A percentile compares a stretch with the other conserved stretches of the same genome.
phyloP scores from a whole-genome alignment of 331 rosid species.

The Malus hybrid region DNA sequence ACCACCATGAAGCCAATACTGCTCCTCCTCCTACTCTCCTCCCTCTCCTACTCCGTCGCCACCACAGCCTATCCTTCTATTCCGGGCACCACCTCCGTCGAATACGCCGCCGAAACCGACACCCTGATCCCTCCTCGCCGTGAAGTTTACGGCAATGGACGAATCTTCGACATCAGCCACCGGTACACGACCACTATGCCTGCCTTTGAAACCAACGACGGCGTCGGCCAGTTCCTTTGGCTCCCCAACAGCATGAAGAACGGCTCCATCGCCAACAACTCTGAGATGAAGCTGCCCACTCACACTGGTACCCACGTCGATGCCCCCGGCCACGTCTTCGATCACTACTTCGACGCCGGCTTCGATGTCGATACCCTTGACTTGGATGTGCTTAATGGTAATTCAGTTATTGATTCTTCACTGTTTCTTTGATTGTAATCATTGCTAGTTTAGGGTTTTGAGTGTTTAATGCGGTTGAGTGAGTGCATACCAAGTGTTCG shows the following conservation, averaged over 20 bases:
- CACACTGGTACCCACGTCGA: conserved; percentile 93
- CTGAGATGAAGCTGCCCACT: conserved; percentile 48
- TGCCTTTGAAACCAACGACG: conserved; percentile 47
- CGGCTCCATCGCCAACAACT: conserved; percentile 61
- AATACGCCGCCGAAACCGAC: conserved; percentile 8
- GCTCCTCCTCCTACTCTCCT: conserved; percentile 25
- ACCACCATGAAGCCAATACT: conserved; percentile 12
- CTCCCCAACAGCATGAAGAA: conserved; percentile 65
- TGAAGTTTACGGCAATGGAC: conserved; percentile 63
- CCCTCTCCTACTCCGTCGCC: conserved; percentile 13
- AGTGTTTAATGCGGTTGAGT: neutral
- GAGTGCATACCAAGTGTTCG: neutral
- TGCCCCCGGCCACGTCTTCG: conserved; percentile 72
- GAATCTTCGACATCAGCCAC: conserved; percentile 70
- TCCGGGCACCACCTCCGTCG: conserved; percentile 37
- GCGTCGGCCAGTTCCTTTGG: conserved; percentile 73
- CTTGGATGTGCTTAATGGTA: conserved; percentile 68
- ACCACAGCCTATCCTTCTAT: conserved; percentile 55
- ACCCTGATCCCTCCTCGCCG: conserved; percentile 55
- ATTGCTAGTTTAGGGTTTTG: neutral
- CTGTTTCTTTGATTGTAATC: neutral
- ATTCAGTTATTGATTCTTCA: conserved; percentile 20
- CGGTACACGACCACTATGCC: conserved; percentile 49
- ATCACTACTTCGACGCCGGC: conserved; percentile 76
- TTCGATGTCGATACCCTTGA: conserved; percentile 82